Evolutionary conservation across 257 asterid species (phyloP).

Genomic region (Lycium barbarum): DNA sequence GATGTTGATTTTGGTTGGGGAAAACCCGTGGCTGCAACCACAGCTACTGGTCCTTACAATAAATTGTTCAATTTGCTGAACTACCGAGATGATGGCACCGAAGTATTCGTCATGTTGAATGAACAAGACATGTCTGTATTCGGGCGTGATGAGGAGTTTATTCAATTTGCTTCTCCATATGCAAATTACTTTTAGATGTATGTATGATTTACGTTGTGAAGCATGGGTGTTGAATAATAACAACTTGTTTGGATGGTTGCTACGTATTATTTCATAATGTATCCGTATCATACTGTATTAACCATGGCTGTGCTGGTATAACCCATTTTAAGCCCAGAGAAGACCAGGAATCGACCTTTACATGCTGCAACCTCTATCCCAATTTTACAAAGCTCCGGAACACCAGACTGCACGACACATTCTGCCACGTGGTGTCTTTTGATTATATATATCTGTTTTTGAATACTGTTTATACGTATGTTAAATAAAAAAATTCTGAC

Average conservation of each 20-base stretch:
- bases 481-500: neutral
- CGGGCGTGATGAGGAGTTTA: neutral
- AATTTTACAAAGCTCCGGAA: neutral
- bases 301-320: neutral
- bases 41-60: neutral
- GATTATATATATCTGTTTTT: neutral
- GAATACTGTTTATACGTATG: neutral
- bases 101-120: neutral
- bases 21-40: neutral
- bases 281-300: no score
- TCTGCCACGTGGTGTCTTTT: neutral
- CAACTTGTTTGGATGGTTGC: no score
- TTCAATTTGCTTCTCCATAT: slow-evolving; percentile 2
- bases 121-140: neutral
- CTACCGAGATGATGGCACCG: neutral
- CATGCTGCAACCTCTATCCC: slow-evolving; percentile 7
- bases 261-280: no score
- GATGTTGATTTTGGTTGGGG: slow-evolving; percentile 23
- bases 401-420: neutral
- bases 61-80: slow-evolving; percentile 1
- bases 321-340: neutral
- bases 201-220: no score
- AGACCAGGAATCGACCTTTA: neutral
- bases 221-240: no score
- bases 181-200: neutral